Percentiles rank a stretch among this genome's conserved stretches.
Conservation (phyloP, 768 basidiomycete genomes). For the Wakefieldia striispora region DNA sequence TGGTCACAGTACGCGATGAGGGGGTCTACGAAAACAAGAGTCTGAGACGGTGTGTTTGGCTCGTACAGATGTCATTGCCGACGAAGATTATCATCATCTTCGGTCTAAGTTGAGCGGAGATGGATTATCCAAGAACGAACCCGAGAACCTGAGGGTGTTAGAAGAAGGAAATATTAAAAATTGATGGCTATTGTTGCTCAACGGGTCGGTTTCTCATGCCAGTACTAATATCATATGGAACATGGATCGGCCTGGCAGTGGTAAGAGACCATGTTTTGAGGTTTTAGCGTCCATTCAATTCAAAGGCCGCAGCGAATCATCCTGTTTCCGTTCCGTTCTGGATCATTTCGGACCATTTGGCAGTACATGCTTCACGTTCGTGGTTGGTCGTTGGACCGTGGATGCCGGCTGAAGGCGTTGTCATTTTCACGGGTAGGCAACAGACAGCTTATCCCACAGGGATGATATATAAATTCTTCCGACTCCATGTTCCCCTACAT, state of each 20-base stretch:
- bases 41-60: too few species aligned
- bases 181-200: slow-evolving; percentile 10
- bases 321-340: slow-evolving; percentile 16
- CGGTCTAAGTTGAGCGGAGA: slow-evolving; percentile 14
- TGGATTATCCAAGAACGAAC: slow-evolving; percentile 1
- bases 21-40: too few species aligned
- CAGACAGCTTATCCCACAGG: slow-evolving; percentile 20
- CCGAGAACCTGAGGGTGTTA: slow-evolving; percentile 19
- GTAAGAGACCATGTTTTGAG: not conserved
- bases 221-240: slow-evolving; percentile 6
- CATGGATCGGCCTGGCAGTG: too few species aligned
- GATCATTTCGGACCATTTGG: slow-evolving; percentile 2
- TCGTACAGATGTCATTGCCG: slow-evolving; percentile 8
- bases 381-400: slow-evolving; percentile 18
- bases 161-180: slow-evolving; percentile 1
- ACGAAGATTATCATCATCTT: slow-evolving; percentile 29
- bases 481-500: slow-evolving; percentile 13
- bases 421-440: slow-evolving; percentile 16
- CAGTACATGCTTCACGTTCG: slow-evolving; percentile 8
- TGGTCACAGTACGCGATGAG: too few species aligned
- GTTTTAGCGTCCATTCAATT: slow-evolving; percentile 5
- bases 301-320: slow-evolving; percentile 14
- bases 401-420: slow-evolving; percentile 20
- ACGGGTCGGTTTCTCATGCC: slow-evolving; percentile 16
- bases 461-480: slow-evolving; percentile 28